A percentile compares a stretch with the other conserved stretches of the same genome.
Evolutionary conservation across 2,329 filamentous ascomycete species (phyloP).

Genomic region (Didymellaceae sp.): DNA sequence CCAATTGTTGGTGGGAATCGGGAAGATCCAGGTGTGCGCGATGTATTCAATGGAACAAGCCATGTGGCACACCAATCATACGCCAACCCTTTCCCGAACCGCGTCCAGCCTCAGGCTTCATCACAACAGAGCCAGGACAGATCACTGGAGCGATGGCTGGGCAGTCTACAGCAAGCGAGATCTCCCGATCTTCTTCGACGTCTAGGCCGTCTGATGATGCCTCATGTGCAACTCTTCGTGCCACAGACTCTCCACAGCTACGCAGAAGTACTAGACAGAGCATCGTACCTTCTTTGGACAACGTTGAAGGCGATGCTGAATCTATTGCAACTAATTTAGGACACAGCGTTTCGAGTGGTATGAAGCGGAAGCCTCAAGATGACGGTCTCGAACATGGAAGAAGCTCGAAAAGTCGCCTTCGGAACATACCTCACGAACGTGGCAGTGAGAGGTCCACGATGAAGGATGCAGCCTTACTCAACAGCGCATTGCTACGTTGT

Average conservation of each 20-base stretch:
- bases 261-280: neutral
- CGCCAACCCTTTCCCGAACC: neutral
- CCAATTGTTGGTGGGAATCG: constrained; percentile 13
- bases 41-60: constrained; percentile 13
- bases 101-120: neutral
- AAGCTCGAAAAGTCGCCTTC: too few species aligned
- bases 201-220: neutral
- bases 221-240: too few species aligned
- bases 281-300: too few species aligned
- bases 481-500: neutral
- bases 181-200: too few species aligned
- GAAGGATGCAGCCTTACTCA: neutral
- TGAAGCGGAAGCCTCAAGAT: too few species aligned
- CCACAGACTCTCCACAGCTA: neutral
- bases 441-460: neutral
- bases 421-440: too few species aligned
- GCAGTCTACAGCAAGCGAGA: neutral
- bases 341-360: too few species aligned
- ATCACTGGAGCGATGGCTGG: neutral
- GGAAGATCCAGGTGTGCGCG: constrained; percentile 15
- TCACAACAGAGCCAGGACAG: neutral
- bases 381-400: too few species aligned
- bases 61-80: constrained; percentile 3
- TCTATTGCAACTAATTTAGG: too few species aligned
- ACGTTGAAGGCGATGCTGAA: too few species aligned